phyloP scores from a whole-genome alignment of 1,284 basidiomycete species.

The Fomitopsis schrenkii region DNA sequence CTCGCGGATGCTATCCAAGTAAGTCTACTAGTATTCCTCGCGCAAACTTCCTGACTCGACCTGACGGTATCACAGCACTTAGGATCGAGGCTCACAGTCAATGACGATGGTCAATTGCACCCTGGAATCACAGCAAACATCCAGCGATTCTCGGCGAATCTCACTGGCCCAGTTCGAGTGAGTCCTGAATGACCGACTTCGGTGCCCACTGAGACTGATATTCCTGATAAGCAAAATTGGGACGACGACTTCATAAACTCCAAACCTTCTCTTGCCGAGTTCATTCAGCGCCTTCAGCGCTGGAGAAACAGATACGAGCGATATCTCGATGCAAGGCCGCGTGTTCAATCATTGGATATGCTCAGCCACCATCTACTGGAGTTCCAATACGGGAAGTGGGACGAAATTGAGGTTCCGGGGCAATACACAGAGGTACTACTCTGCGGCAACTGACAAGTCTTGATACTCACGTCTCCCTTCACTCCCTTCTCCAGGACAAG shows the following conservation, averaged over 20 bases:
- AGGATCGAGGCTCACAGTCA: constrained; percentile 61
- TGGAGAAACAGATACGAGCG: constrained; percentile 95
- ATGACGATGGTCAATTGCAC: constrained; percentile 77
- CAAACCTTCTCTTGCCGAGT: constrained; percentile 83
- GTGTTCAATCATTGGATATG: constrained; percentile 84
- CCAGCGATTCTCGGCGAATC: constrained; percentile 69
- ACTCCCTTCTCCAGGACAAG: constrained; percentile 62
- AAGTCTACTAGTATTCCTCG: constrained; percentile 10
- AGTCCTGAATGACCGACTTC: constrained; percentile 17
- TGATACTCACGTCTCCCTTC: background rate
- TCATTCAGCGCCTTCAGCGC: constrained; percentile 84
- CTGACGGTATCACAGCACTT: constrained; percentile 50
- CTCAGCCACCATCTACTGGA: constrained; percentile 94
- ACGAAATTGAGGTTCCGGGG: constrained; percentile 97
- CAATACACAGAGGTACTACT: constrained; percentile 87
- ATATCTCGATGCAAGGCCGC: constrained; percentile 79
- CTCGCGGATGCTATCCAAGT: constrained; percentile 73
- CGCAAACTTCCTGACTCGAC: background rate
- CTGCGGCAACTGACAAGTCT: constrained; percentile 15
- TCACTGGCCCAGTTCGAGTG: constrained; percentile 66
- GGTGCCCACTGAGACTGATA: background rate
- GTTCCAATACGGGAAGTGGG: constrained; percentile 97
- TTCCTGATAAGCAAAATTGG: constrained; percentile 66
- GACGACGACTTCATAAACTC: constrained; percentile 89
- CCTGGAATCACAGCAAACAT: constrained; percentile 58